Evolutionary conservation across 106 monocot species (phyloP).

Genomic region (Alisma plantagoaquatica): DNA sequence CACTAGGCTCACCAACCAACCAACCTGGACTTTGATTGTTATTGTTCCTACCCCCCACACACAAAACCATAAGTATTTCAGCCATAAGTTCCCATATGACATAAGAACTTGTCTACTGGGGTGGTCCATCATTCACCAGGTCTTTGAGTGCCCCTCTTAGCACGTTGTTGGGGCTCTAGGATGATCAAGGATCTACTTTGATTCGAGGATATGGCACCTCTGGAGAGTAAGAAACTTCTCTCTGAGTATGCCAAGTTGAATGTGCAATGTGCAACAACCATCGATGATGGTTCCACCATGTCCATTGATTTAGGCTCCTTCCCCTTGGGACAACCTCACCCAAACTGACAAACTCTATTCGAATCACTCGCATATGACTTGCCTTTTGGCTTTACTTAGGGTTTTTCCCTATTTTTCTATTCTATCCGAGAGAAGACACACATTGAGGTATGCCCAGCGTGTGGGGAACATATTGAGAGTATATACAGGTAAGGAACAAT

Average conservation of each 20-base stretch:
- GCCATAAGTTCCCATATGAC: conserved; percentile 5
- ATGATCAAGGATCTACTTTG: conserved; percentile 19
- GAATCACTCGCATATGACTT: not conserved
- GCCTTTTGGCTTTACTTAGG: not conserved
- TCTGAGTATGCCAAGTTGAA: not conserved
- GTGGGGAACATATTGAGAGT: too few relatives aligned
- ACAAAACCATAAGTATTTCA: conserved; percentile 4
- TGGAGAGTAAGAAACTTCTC: conserved; percentile 1
- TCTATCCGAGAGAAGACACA: too few relatives aligned
- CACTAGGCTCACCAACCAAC: conserved; percentile 23
- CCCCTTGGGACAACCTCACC: too few relatives aligned
- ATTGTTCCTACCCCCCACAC: conserved; percentile 1
- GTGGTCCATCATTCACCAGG: conserved; percentile 11
- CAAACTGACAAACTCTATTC: conserved; percentile 1
- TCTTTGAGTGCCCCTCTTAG: conserved; percentile 18
- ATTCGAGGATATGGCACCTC: conserved; percentile 18
- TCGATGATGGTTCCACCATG: not conserved
- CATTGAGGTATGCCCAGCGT: too few relatives aligned
- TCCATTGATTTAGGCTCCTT: not conserved
- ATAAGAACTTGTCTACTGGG: not conserved
- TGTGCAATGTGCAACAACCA: not conserved
- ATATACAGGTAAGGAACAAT: too few relatives aligned
- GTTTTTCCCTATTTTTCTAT: too few relatives aligned
- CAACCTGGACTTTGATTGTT: conserved; percentile 12
- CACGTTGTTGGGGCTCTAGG: conserved; percentile 24